Conservation (phyloP, 2,329 filamentous ascomycete species). For the Neofusicoccum kwambonambiense region DNA sequence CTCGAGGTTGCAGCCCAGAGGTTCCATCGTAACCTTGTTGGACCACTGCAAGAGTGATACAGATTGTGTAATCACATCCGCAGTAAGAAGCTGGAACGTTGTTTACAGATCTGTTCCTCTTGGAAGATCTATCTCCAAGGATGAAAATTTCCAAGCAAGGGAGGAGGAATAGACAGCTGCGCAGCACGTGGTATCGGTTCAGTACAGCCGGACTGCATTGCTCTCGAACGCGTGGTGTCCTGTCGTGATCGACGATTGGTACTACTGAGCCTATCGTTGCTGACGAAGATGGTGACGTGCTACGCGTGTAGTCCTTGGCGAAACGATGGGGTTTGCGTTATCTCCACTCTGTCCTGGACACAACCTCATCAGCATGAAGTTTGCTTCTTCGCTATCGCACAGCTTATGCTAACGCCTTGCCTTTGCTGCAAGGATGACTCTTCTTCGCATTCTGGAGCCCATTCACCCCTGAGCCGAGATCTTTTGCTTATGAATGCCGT, state of each 20-base stretch:
- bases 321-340: background rate
- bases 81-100: background rate
- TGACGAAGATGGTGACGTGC: background rate
- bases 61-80: background rate
- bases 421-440: background rate
- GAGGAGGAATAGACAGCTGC: background rate
- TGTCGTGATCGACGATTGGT: background rate
- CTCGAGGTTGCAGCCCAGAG: background rate
- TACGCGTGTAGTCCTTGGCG: background rate
- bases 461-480: background rate
- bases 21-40: background rate
- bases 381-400: background rate
- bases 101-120: background rate
- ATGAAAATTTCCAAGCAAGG: background rate
- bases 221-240: background rate
- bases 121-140: background rate
- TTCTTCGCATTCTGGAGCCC: background rate
- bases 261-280: background rate
- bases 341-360: background rate
- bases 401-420: background rate
- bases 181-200: background rate
- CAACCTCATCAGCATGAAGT: background rate
- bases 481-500: too few species aligned
- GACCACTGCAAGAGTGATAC: background rate
- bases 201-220: background rate